These are phyloP conservation scores for Albizia julibrissin DNA, from an alignment of 306 rosid genomes.

Conservation along the genomic window DNA sequence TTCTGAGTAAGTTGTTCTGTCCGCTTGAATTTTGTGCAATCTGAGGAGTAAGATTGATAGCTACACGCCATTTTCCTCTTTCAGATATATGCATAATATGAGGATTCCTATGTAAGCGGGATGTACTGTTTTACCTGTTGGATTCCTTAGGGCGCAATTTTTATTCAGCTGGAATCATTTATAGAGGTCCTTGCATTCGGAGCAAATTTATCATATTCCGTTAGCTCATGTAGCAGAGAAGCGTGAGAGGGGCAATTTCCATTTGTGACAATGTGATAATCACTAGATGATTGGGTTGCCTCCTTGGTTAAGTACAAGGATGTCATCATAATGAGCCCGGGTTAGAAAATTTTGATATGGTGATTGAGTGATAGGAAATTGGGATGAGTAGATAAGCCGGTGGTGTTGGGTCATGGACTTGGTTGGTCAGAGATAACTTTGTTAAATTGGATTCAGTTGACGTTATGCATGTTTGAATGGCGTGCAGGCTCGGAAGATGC, in stretches of 20 bases:
- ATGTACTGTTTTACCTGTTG: neutral
- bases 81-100: neutral
- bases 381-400: neutral
- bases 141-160: neutral
- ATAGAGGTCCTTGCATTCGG: neutral
- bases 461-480: slow-evolving; percentile 10
- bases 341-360: neutral
- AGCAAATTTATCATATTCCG: neutral
- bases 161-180: neutral
- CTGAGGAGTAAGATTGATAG: too few relatives aligned
- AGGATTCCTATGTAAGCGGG: neutral
- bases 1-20: neutral
- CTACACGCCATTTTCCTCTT: too few relatives aligned
- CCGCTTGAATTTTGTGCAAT: neutral
- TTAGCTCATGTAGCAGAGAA: neutral
- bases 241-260: neutral
- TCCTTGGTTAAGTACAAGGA: neutral
- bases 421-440: neutral
- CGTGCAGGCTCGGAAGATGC: slow-evolving; percentile 89
- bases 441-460: slow-evolving; percentile 4
- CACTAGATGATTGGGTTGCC: neutral
- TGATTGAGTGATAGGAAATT: slow-evolving; percentile 7
- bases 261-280: neutral
- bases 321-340: neutral
- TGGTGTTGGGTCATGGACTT: neutral